These are phyloP conservation scores for Alloteropsis semialata DNA, from an alignment of 176 grass and related monocot species.

Conservation along the genomic window DNA sequence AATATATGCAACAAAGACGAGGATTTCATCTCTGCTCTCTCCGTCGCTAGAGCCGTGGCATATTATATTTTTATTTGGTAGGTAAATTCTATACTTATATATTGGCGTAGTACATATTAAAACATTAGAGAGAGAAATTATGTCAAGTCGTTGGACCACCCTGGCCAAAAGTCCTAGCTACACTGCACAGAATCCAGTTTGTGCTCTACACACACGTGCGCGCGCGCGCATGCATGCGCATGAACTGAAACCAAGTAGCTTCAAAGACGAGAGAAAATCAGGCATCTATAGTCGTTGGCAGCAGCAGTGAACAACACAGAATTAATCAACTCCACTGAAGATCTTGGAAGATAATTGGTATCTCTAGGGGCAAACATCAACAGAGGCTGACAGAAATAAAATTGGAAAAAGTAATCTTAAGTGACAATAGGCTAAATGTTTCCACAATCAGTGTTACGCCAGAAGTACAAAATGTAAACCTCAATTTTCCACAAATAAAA, in stretches of 20 bases:
- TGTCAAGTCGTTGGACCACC: no score
- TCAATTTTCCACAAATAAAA: neutral
- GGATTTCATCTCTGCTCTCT: no score
- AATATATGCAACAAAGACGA: no score
- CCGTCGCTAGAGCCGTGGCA: no score
- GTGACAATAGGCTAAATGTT: neutral
- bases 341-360: neutral
- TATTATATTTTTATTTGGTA: no score
- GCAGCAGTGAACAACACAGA: neutral
- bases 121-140: no score
- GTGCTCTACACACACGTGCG: no score
- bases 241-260: neutral
- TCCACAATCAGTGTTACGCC: neutral
- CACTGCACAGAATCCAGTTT: no score
- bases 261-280: conserved; percentile 1
- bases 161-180: no score
- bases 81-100: no score
- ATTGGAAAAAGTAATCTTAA: neutral
- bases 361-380: neutral
- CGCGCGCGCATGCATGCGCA: no score
- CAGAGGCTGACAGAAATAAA: neutral
- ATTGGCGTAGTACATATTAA: no score
- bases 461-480: conserved; percentile 3
- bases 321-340: neutral
- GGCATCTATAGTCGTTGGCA: neutral